These are phyloP conservation scores for Magnusiomyces magnusii DNA, from an alignment of 1,139 yeast genomes.

Conservation along the genomic window DNA sequence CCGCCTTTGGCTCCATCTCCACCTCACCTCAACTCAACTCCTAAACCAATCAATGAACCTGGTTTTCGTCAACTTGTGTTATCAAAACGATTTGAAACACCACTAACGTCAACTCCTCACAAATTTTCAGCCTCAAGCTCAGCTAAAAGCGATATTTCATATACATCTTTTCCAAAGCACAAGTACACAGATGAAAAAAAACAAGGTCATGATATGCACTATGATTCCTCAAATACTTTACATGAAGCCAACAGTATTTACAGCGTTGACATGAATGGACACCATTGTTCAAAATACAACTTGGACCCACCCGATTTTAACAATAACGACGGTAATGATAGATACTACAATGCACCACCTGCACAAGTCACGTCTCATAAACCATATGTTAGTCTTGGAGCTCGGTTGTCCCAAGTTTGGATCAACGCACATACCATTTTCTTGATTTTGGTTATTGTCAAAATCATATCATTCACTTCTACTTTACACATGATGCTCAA, in stretches of 20 bases:
- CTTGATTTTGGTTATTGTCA: slow-evolving; percentile 29
- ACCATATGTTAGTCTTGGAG: slow-evolving; percentile 32
- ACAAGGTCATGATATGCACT: neutral
- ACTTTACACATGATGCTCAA: slow-evolving; percentile 25
- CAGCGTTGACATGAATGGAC: neutral
- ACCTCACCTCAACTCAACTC: neutral
- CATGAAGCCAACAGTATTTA: neutral
- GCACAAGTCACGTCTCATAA: neutral
- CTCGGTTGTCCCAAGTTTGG: slow-evolving; percentile 32
- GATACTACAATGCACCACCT: neutral
- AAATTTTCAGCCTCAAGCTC: neutral
- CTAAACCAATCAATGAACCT: neutral
- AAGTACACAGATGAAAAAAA: neutral
- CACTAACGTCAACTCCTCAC: too few relatives aligned
- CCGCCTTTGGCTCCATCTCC: neutral
- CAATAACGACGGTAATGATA: neutral
- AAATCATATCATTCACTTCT: slow-evolving; percentile 28
- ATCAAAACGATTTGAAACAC: neutral
- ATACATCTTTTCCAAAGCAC: neutral
- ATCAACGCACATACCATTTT: slow-evolving; percentile 30
- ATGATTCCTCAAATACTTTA: neutral
- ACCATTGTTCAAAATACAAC: neutral
- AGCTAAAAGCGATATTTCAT: neutral
- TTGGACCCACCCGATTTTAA: too few relatives aligned
- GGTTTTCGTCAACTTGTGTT: neutral